Evolutionary conservation across 768 basidiomycete species (phyloP), one percentile per base, ranked within the genome.

Genomic region (Plicaturopsis crispa): DNA sequence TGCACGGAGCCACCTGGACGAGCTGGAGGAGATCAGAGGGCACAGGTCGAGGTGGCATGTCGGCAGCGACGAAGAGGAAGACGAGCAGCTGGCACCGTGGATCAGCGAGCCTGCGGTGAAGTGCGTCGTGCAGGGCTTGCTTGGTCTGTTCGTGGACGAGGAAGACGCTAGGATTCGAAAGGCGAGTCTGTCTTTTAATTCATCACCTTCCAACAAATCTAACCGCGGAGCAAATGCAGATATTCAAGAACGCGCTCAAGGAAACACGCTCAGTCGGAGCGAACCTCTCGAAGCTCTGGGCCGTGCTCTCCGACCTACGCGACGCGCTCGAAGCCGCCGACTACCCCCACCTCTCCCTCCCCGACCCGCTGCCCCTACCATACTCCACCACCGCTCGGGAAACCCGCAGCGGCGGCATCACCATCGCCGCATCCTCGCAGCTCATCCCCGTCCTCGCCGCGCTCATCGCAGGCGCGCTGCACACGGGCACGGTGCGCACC

Each of bases 271-370:
- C 64, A 24, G 56, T 65, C 13, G 76, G 80, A 4, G 59, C 65
- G 6, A 78, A 76, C 39, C 58, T 85, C 31, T 74, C 62, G 48
- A 80, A 73, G 50, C 69, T 85, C 4, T 87, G 82, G 83, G 48
- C 53, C 16, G 60, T 68, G 8, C 68, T 88, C 3, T 59, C 63
- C 0, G 47, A 60, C 4, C 60, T 84, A 26, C 73, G 76, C 8
- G 62, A 64, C 36, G 20, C 42, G 43, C 34, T 48, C 44, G 8
- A 8, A 28, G 26, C 24, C 49, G 44, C 33, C 42, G 16, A 12
- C 40, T 21, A 20, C 21, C 37, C 21, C 2, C 5, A 21, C 1
- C 17, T 13, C n/a, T 22, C 56, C 5, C 73, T 78, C 48, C 73
- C 78, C 0, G 75, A 83, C 44, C 81, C 84, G 3, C 53, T 69